Base-by-base conservation (phyloP, 2,329 filamentous ascomycete species). In the Talaromyces sp. region DNA sequence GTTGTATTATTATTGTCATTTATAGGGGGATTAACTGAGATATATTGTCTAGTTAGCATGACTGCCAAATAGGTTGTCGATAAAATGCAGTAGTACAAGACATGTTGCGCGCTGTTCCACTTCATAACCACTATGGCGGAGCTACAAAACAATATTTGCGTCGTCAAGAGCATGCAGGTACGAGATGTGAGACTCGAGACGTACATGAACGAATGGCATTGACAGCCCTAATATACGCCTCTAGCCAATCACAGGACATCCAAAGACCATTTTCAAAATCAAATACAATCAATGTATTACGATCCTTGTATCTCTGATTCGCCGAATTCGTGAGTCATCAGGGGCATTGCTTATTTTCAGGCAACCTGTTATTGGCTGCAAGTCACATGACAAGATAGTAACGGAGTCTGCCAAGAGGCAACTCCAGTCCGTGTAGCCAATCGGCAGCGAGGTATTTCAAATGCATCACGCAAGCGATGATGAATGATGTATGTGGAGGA, bases 381-480 rank as follows among this genome's bases (percentile, higher is more conserved):
- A n/a, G 17, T 31, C 19, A 51, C 47, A 62, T 56, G 64, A 47
- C n/a, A 15, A 7, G 1, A 17, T 2, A 1, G 2, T 1, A 13
- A 22, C n/a, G 11, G 49, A 22, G 51, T 29, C 31, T 49, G 31
- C 54, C 53, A 38, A 56, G 53, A 36, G 17, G 11, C 5, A 25
- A 17, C 53, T 25, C 2, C 3, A 38, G 2, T 1, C n/a, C 10
- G 2, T 10, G 6, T 5, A 54, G n/a, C 74, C 72, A 76, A 76
- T 47, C 67, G 74, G n/a, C n/a, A 29, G 0, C 1, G n/a, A 38
- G 51, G 3, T 29, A 72, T 75, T 75, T 68, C 47, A 72, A 74
- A 76, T 71, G 69, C 66, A 47, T 34, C 61, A 56, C 38, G 53
- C 51, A 34, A 25, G 11, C 45, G 45, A 49, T 49, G 2, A 31